These are phyloP conservation scores for Pestalotiopsis sp. DNA, from an alignment of 2,329 filamentous ascomycete genomes.

Conservation along the genomic window DNA sequence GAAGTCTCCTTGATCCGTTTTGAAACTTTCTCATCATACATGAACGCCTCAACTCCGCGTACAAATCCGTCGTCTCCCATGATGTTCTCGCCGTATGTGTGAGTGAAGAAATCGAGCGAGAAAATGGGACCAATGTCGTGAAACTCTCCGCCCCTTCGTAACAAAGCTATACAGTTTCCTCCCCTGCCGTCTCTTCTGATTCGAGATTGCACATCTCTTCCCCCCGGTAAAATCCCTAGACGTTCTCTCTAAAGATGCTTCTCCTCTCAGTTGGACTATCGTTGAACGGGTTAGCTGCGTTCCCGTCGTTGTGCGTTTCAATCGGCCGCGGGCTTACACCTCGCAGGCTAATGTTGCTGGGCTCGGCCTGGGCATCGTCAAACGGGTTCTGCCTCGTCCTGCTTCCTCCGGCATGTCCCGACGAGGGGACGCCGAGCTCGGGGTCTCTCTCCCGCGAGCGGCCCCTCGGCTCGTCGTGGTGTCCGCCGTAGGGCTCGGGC, in stretches of 20 bases:
- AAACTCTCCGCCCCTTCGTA: not conserved
- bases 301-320: constrained; percentile 43
- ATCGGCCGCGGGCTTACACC: constrained; percentile 80
- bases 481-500: constrained; percentile 28
- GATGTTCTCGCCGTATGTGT: not conserved
- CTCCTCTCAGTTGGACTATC: constrained; percentile 68
- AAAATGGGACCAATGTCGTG: not conserved
- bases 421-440: constrained; percentile 32
- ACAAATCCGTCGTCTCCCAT: not conserved
- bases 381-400: constrained; percentile 62
- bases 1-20: not conserved
- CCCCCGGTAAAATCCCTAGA: constrained; percentile 40
- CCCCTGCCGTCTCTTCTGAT: not conserved
- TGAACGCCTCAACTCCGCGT: constrained; percentile 10
- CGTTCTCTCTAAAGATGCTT: constrained; percentile 71
- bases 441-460: constrained; percentile 44
- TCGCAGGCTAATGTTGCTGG: constrained; percentile 62
- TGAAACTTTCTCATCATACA: constrained; percentile 1
- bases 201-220: constrained; percentile 11
- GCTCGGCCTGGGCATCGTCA: constrained; percentile 64
- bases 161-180: not conserved
- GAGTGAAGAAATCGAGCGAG: not conserved
- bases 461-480: constrained; percentile 37
- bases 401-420: constrained; percentile 41
- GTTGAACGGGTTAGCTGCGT: constrained; percentile 38